Evolutionary conservation across 2,329 filamentous ascomycete genomes (phyloP).

Genomic region (Monilinia fructicola): DNA sequence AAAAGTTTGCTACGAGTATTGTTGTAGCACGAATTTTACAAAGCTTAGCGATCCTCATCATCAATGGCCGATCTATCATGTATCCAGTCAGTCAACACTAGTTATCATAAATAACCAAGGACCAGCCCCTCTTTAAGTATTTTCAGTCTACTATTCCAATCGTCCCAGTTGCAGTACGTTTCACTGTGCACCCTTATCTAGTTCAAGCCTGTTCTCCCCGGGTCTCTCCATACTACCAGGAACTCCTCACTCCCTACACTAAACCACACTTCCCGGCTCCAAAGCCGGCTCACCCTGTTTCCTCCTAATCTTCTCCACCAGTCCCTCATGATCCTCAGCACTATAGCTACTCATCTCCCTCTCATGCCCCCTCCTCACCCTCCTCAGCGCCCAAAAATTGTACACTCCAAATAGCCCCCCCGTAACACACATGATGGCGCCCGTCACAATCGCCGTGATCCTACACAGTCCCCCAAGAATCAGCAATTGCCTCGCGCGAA

Average conservation of each 20-base stretch:
- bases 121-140: too few relatives aligned
- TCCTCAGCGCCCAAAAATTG: slow-evolving; percentile 35
- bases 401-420: slow-evolving; percentile 35
- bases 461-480: neutral
- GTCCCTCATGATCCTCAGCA: slow-evolving; percentile 21
- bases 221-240: too few relatives aligned
- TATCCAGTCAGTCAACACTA: too few relatives aligned
- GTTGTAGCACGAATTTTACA: too few relatives aligned
- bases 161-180: too few relatives aligned
- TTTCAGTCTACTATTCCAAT: too few relatives aligned
- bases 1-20: too few relatives aligned
- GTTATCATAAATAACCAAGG: too few relatives aligned
- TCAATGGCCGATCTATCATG: too few relatives aligned
- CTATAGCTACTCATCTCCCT: slow-evolving; percentile 28
- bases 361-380: slow-evolving; percentile 34
- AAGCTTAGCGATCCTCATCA: too few relatives aligned
- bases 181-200: too few relatives aligned
- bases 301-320: slow-evolving; percentile 32
- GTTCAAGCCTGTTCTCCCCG: too few relatives aligned
- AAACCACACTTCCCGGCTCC: slow-evolving; percentile 35
- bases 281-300: slow-evolving; percentile 18
- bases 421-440: slow-evolving; percentile 29
- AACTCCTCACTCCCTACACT: slow-evolving; percentile 6
- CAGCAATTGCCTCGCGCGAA: neutral
- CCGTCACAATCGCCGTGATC: slow-evolving; percentile 35